phyloP scores from a whole-genome alignment of 2,329 filamentous ascomycete genomes.

The Aspergillus terreus region DNA sequence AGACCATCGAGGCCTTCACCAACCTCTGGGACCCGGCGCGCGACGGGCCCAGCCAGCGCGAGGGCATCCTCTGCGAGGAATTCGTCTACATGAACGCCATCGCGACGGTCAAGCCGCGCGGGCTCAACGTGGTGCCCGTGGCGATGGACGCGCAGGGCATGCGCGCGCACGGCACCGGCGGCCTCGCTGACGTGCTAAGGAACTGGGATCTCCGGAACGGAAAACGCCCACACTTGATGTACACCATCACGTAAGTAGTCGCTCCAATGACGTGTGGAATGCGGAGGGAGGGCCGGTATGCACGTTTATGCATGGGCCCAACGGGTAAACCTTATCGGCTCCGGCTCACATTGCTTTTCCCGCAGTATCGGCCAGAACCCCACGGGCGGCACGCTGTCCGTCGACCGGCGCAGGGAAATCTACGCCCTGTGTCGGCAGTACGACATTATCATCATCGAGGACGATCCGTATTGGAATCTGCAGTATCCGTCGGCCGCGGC shows the following conservation, averaged over 20 bases:
- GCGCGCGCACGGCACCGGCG: slow-evolving; percentile 67
- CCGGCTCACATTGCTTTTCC: not conserved
- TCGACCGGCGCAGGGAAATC: slow-evolving; percentile 71
- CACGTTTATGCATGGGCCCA: too few species aligned
- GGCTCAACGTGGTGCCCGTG: slow-evolving; percentile 70
- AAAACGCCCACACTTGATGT: slow-evolving; percentile 76
- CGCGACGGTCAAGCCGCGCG: slow-evolving; percentile 62
- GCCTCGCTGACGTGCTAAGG: slow-evolving; percentile 71
- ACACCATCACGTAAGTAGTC: slow-evolving; percentile 75
- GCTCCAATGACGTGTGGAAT: not conserved
- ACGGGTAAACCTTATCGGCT: too few species aligned
- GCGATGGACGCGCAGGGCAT: slow-evolving; percentile 77
- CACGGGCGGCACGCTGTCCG: slow-evolving; percentile 69
- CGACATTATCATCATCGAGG: slow-evolving; percentile 87
- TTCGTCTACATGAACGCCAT: slow-evolving; percentile 79
- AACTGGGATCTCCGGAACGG: slow-evolving; percentile 77
- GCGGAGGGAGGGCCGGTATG: too few species aligned
- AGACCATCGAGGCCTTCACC: slow-evolving; percentile 70
- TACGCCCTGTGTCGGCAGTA: slow-evolving; percentile 78
- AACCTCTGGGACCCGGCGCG: slow-evolving; percentile 70
- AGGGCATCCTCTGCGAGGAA: slow-evolving; percentile 74
- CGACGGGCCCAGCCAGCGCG: slow-evolving; percentile 64
- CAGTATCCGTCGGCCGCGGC: slow-evolving; percentile 72
- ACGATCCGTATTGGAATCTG: slow-evolving; percentile 94
- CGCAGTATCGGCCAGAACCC: slow-evolving; percentile 82